Evolutionary conservation across 768 basidiomycete genomes (phyloP), one percentile per base, ranked within the genome.

Genomic region (Suillus cothurnatus): DNA sequence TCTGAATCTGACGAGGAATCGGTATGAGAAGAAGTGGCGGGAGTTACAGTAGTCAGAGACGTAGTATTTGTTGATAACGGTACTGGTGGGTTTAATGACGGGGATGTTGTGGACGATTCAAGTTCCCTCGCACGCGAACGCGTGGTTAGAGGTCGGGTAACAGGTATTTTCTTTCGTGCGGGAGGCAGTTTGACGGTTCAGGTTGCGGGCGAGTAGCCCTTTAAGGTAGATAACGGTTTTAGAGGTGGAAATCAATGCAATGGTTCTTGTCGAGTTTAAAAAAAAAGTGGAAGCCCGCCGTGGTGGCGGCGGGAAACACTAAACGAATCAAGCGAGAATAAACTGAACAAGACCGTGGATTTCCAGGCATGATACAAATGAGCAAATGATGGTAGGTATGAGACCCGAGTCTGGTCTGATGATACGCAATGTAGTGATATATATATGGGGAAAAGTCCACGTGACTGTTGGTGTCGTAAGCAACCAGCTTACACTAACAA

Each of bases 91-190:
- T n/a, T n/a, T n/a, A n/a, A n/a, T n/a, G n/a, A n/a, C n/a, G n/a
- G n/a, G n/a, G n/a, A n/a, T n/a, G n/a, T n/a, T n/a, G n/a, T n/a
- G n/a, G n/a, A n/a, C n/a, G n/a, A n/a, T n/a, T n/a, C n/a, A n/a
- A n/a, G n/a, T n/a, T n/a, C 4, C 17, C 7, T 52, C 1, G 28
- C 26, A 28, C 28, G 17, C 2, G 8, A 17, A 19, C 17, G 50
- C 7, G 7, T 52, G 26, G 7, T 28, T 4, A 52, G 3, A 0
- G 50, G 15, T 6, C 0, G 1, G 1, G 17, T 1, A 4, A 52
- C 50, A 1, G 28, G 19, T 0, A 28, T 28, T 9, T 9, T 31
- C 3, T 28, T 52, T 19, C 28, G 0, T 19, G 1, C 2, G 0
- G 50, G 31, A 52, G 50, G 8, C 28, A 52, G 50, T 31, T 52